These are phyloP conservation scores for Gomphus bonarii DNA, from an alignment of 1,284 basidiomycete genomes.

Conservation along the genomic window DNA sequence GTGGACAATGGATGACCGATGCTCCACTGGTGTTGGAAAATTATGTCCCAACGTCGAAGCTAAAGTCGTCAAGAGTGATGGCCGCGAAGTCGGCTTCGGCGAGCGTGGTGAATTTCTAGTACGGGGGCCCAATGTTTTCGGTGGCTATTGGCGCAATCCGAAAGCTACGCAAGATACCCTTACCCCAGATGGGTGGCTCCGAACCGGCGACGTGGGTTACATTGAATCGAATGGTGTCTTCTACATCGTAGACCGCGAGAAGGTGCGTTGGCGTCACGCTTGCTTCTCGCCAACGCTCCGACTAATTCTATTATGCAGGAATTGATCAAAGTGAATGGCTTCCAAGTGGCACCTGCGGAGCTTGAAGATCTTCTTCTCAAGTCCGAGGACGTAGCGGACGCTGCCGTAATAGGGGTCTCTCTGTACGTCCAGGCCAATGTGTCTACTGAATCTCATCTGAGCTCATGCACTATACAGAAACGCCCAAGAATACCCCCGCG, in stretches of 20 bases:
- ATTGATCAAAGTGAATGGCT: conserved; percentile 12
- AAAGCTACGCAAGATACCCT: conserved; percentile 16
- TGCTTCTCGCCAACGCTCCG: neutral
- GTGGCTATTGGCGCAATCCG: conserved; percentile 17
- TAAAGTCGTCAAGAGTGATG: conserved; percentile 29
- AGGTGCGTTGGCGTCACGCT: conserved; percentile 7
- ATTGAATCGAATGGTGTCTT: conserved; percentile 12
- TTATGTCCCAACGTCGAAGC: conserved; percentile 21
- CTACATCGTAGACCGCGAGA: conserved; percentile 15
- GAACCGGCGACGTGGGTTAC: conserved; percentile 16
- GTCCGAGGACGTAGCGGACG: conserved; percentile 25
- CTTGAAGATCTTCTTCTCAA: conserved; percentile 27
- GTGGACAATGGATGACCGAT: conserved; percentile 10
- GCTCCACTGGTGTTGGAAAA: conserved; percentile 11
- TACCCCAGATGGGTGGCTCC: conserved; percentile 15
- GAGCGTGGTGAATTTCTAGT: conserved; percentile 75
- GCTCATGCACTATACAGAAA: conserved; percentile 2
- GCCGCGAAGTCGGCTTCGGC: conserved; percentile 29
- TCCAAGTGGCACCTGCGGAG: conserved; percentile 29
- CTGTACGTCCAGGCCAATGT: conserved; percentile 11
- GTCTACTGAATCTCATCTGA: neutral
- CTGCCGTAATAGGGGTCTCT: conserved; percentile 23
- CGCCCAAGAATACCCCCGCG: conserved; percentile 8
- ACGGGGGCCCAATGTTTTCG: conserved; percentile 65
- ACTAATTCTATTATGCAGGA: conserved; percentile 2